phyloP scores from a whole-genome alignment of 345 rosid species.

The Aegle marmelos region DNA sequence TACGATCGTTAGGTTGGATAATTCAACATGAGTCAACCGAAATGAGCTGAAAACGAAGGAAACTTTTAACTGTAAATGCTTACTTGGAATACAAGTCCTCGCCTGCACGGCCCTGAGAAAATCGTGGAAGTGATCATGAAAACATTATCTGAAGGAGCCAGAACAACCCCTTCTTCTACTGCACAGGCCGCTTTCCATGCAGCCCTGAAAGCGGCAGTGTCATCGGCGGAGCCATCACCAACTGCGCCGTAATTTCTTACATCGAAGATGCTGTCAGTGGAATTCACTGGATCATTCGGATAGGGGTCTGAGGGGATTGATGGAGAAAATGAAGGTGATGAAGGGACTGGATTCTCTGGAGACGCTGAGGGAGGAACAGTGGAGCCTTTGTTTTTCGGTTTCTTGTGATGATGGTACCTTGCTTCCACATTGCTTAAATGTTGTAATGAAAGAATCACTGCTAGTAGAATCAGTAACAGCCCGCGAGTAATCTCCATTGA shows the following conservation, averaged over 20 bases:
- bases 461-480: slow-evolving; percentile 21
- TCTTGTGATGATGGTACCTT: slow-evolving; percentile 71
- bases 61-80: background rate
- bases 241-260: slow-evolving; percentile 77
- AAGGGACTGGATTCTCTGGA: slow-evolving; percentile 23
- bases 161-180: slow-evolving; percentile 55
- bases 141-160: slow-evolving; percentile 60
- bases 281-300: slow-evolving; percentile 41
- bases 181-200: slow-evolving; percentile 97
- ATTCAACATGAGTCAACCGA: background rate
- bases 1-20: background rate
- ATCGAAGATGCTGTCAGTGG: slow-evolving; percentile 44
- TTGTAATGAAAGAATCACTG: slow-evolving; percentile 17
- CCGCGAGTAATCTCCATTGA: slow-evolving; percentile 31
- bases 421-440: slow-evolving; percentile 49
- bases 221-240: slow-evolving; percentile 81
- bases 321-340: slow-evolving; percentile 27
- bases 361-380: slow-evolving; percentile 22
- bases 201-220: slow-evolving; percentile 65
- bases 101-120: slow-evolving; percentile 87
- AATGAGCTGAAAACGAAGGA: background rate
- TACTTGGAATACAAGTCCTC: slow-evolving; percentile 82
- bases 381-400: slow-evolving; percentile 24
- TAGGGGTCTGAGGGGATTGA: slow-evolving; percentile 62
- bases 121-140: slow-evolving; percentile 85